These are phyloP conservation scores for Chalciporus chontae DNA, from an alignment of 768 basidiomycete genomes.

Conservation along the genomic window DNA sequence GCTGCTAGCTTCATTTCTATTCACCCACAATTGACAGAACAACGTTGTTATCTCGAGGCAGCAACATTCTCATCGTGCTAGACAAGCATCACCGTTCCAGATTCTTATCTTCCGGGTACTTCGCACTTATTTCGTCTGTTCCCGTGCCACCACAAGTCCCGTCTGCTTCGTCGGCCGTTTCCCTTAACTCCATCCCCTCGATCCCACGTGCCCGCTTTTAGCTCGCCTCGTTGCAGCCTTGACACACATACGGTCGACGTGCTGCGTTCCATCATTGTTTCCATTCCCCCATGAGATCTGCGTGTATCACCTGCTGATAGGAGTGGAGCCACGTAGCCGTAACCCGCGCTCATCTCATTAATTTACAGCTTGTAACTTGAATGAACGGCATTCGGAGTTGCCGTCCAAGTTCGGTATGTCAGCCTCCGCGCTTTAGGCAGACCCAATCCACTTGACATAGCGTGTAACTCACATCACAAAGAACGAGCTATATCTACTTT, in stretches of 20 bases:
- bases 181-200: conserved; percentile 17
- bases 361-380: too few species aligned
- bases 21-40: background rate
- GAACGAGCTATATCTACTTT: background rate
- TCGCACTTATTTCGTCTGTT: background rate
- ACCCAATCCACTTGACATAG: too few species aligned
- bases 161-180: conserved; percentile 5
- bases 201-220: conserved; percentile 14
- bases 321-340: conserved; percentile 14
- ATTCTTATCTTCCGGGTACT: background rate
- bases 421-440: too few species aligned
- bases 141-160: background rate
- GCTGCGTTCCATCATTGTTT: conserved; percentile 1
- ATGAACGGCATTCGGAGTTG: background rate
- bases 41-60: conserved; percentile 27
- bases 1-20: too few species aligned
- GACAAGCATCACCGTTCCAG: background rate
- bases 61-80: background rate
- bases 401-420: background rate
- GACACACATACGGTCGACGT: background rate
- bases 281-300: conserved; percentile 9
- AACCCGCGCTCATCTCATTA: conserved; percentile 3
- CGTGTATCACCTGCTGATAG: conserved; percentile 20
- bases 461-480: background rate
- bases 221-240: conserved; percentile 13